Conservation (phyloP, 257 asterid species). For the Handroanthus guayacan region DNA sequence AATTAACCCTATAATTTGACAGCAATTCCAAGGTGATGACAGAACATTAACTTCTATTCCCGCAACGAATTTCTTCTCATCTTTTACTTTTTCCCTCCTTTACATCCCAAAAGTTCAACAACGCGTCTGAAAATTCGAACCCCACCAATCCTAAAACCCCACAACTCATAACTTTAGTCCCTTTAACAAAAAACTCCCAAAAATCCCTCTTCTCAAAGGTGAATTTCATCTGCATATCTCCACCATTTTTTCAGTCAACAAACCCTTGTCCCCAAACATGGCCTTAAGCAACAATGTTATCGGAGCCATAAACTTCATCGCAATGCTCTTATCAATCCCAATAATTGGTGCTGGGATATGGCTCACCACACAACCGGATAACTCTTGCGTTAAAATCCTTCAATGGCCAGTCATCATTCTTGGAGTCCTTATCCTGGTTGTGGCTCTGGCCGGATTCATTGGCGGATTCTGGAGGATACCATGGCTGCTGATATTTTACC, state of each 20-base stretch:
- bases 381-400: slow-evolving; percentile 74
- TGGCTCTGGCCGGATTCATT: slow-evolving; percentile 69
- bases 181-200: slow-evolving; percentile 42
- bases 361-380: slow-evolving; percentile 75
- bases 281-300: slow-evolving; percentile 75
- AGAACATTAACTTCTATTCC: slow-evolving; percentile 34
- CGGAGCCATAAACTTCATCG: slow-evolving; percentile 78
- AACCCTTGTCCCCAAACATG: slow-evolving; percentile 44
- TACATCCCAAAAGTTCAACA: slow-evolving; percentile 52
- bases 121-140: slow-evolving; percentile 40
- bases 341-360: slow-evolving; percentile 86
- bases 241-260: slow-evolving; percentile 6
- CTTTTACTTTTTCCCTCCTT: slow-evolving; percentile 48
- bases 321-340: slow-evolving; percentile 79
- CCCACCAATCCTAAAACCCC: not conserved
- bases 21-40: slow-evolving; percentile 39
- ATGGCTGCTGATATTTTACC: slow-evolving; percentile 65
- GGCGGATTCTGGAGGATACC: slow-evolving; percentile 87
- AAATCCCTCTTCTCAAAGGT: slow-evolving; percentile 10
- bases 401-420: slow-evolving; percentile 86
- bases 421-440: slow-evolving; percentile 66
- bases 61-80: slow-evolving; percentile 48
- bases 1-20: not conserved
- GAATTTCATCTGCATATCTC: not conserved
- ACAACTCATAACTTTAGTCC: slow-evolving; percentile 31